Evolutionary conservation across 352 stramenopile species (phyloP).

Genomic region (Phytophthora nicotianae): DNA sequence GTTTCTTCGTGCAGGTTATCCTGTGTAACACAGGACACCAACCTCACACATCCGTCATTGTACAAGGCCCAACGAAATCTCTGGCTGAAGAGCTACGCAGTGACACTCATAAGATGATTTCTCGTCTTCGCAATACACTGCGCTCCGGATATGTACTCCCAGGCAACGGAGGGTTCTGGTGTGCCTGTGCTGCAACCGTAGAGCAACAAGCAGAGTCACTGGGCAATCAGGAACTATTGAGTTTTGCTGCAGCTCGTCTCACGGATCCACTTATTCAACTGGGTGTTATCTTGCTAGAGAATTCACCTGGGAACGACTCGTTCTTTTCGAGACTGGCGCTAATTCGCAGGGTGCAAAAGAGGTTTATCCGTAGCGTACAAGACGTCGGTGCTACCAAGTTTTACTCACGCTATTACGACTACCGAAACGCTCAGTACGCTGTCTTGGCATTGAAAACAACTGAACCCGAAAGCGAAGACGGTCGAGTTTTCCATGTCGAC

Average conservation of each 20-base stretch:
- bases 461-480: conserved; percentile 30
- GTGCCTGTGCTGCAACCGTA: conserved; percentile 28
- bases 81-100: conserved; percentile 27
- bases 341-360: conserved; percentile 18
- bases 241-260: conserved; percentile 11
- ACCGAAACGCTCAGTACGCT: conserved; percentile 19
- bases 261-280: conserved; percentile 18
- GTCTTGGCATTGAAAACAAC: conserved; percentile 7
- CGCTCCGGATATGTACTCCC: conserved; percentile 26
- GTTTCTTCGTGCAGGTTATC: conserved; percentile 23
- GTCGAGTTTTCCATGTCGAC: conserved; percentile 11
- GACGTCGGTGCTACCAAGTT: conserved; percentile 33
- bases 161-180: conserved; percentile 35
- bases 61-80: conserved; percentile 29
- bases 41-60: conserved; percentile 19
- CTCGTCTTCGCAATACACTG: conserved; percentile 27
- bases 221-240: conserved; percentile 12
- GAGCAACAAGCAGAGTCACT: conserved; percentile 7
- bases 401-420: conserved; percentile 33
- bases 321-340: conserved; percentile 27
- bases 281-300: conserved; percentile 31
- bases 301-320: conserved; percentile 13
- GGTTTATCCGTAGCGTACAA: conserved; percentile 24
- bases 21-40: conserved; percentile 3
- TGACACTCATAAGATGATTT: conserved; percentile 19